phyloP scores from a whole-genome alignment of 768 basidiomycete genomes.

The Hygrophoropsis aurantiaca region DNA sequence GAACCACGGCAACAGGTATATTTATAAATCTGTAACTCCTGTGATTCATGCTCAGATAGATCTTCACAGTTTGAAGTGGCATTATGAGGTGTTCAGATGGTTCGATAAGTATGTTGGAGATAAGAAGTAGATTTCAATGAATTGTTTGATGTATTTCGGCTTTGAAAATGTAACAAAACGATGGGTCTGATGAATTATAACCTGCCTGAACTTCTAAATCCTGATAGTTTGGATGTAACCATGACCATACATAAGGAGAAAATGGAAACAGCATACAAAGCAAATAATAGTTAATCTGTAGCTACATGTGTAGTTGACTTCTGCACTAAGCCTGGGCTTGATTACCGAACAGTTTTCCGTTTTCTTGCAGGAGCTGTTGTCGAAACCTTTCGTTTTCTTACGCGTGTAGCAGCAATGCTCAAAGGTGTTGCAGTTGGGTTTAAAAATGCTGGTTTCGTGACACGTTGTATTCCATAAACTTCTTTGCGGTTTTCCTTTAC shows the following conservation, averaged over 20 bases:
- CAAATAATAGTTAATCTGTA: not conserved
- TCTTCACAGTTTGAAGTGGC: constrained; percentile 81
- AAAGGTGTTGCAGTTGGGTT: constrained; percentile 7
- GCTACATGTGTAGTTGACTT: no score
- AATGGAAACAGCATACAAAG: not conserved
- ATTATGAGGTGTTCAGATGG: constrained; percentile 92
- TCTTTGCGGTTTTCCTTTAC: constrained; percentile 42
- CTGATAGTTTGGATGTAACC: no score
- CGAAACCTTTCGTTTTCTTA: constrained; percentile 22
- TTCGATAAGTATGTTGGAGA: constrained; percentile 66
- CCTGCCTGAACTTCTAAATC: no score
- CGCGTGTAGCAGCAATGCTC: not conserved
- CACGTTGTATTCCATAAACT: constrained; percentile 31
- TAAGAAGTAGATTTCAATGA: constrained; percentile 3
- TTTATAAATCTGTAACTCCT: constrained; percentile 9
- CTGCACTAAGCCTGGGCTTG: no score
- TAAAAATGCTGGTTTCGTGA: not conserved
- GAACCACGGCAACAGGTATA: constrained; percentile 71
- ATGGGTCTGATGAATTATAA: no score
- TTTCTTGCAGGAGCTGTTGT: not conserved
- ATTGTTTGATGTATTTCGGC: not conserved
- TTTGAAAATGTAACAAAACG: no score
- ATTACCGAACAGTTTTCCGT: not conserved
- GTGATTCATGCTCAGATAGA: not conserved
- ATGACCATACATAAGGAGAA: not conserved